phyloP scores from a whole-genome alignment of 768 basidiomycete genomes.

The Boletus rubropictus region DNA sequence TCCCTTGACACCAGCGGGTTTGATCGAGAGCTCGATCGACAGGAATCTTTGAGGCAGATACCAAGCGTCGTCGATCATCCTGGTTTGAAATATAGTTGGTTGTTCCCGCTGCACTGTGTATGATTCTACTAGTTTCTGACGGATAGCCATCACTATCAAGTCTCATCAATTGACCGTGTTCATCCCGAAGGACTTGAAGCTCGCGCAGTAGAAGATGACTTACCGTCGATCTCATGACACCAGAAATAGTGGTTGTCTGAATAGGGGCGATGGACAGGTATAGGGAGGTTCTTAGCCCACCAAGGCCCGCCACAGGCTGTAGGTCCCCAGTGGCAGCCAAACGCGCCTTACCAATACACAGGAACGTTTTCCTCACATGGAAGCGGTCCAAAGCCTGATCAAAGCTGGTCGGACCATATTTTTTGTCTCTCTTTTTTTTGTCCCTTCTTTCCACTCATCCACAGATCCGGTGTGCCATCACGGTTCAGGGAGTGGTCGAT shows the following conservation, averaged over 20 bases:
- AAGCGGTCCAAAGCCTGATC: too few relatives aligned
- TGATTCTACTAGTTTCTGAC: not conserved
- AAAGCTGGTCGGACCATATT: too few relatives aligned
- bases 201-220: not conserved
- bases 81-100: too few relatives aligned
- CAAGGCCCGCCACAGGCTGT: constrained; percentile 16
- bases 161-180: not conserved
- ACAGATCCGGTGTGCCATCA: not conserved
- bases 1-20: constrained; percentile 62
- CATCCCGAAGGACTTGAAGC: not conserved
- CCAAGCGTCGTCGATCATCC: not conserved
- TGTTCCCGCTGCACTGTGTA: not conserved
- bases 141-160: not conserved
- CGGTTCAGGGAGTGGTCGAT: constrained; percentile 11
- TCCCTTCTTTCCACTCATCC: constrained; percentile 10
- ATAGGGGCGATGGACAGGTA: not conserved
- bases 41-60: constrained; percentile 40
- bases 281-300: not conserved
- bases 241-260: constrained; percentile 6
- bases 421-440: too few relatives aligned
- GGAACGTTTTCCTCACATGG: too few relatives aligned
- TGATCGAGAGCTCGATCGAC: constrained; percentile 81
- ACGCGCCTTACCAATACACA: constrained; percentile 15
- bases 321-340: constrained; percentile 11
- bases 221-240: not conserved